Evolutionary conservation across 495 filamentous ascomycete genomes (phyloP).

Genomic region (Ramalina intermedia): DNA sequence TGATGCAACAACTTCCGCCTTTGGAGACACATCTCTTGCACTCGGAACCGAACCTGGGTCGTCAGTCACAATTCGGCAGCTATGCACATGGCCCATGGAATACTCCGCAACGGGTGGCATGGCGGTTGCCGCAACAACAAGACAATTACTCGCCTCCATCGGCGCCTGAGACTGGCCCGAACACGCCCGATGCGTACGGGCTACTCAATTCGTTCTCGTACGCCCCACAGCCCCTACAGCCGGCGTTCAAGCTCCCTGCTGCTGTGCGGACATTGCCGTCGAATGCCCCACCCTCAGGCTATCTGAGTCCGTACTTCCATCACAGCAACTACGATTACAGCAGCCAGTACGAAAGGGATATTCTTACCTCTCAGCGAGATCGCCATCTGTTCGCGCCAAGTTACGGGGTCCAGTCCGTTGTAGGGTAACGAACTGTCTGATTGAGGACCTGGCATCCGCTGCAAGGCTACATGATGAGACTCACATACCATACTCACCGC

Average conservation of each 20-base stretch:
- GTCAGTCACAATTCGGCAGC: constrained; percentile 20
- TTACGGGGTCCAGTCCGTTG: constrained; percentile 51
- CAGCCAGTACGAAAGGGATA: constrained; percentile 52
- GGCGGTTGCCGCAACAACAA: constrained; percentile 35
- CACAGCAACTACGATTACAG: constrained; percentile 45
- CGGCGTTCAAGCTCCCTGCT: constrained; percentile 27
- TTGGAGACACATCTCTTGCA: constrained; percentile 15
- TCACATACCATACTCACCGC: not conserved
- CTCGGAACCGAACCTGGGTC: not conserved
- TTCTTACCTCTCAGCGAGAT: constrained; percentile 49
- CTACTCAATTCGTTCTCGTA: constrained; percentile 42
- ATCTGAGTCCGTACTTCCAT: constrained; percentile 38
- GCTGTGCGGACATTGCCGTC: constrained; percentile 18
- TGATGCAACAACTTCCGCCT: not conserved
- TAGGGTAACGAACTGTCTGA: constrained; percentile 26
- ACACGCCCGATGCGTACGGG: constrained; percentile 42
- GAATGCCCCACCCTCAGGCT: constrained; percentile 37
- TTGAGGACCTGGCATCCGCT: not conserved
- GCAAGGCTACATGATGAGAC: not conserved
- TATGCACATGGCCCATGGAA: constrained; percentile 21
- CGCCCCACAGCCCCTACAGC: constrained; percentile 32
- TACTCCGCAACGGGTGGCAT: constrained; percentile 33
- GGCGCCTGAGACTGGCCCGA: constrained; percentile 51
- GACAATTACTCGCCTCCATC: constrained; percentile 55
- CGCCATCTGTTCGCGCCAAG: constrained; percentile 48